These are phyloP conservation scores for Chimonanthus salicifolius DNA, from an alignment of 164 flowering plant genomes.

Conservation along the genomic window DNA sequence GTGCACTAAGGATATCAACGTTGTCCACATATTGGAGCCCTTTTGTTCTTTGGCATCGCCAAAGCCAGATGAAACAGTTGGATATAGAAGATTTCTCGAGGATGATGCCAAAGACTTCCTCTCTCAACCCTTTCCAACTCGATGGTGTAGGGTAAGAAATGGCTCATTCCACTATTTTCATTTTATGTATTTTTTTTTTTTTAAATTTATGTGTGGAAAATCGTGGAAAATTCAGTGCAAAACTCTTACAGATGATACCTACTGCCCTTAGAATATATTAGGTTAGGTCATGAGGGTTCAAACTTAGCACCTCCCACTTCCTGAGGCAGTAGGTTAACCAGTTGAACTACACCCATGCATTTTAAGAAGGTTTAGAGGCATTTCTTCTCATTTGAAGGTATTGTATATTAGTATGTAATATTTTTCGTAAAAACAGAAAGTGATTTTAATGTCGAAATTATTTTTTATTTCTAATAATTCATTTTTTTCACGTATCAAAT, in stretches of 20 bases:
- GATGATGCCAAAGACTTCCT: not conserved
- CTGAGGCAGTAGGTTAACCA: no score
- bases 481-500: no score
- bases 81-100: conserved; percentile 17
- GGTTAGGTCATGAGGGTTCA: not conserved
- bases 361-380: no score
- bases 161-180: conserved; percentile 2
- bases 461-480: no score
- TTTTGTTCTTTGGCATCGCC: conserved; percentile 23
- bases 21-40: conserved; percentile 33
- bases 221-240: not conserved
- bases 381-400: no score
- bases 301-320: no score
- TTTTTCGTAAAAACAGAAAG: no score
- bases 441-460: no score
- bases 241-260: not conserved
- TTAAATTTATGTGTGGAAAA: not conserved
- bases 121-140: not conserved
- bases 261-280: not conserved
- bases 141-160: conserved; percentile 1
- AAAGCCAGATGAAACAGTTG: conserved; percentile 10
- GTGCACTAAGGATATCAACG: conserved; percentile 23
- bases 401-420: no score
- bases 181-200: not conserved
- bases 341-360: no score